Percentiles rank a stretch among this genome's conserved stretches.
phyloP scores from a whole-genome alignment of 345 rosid species.

The Citrus inodora region DNA sequence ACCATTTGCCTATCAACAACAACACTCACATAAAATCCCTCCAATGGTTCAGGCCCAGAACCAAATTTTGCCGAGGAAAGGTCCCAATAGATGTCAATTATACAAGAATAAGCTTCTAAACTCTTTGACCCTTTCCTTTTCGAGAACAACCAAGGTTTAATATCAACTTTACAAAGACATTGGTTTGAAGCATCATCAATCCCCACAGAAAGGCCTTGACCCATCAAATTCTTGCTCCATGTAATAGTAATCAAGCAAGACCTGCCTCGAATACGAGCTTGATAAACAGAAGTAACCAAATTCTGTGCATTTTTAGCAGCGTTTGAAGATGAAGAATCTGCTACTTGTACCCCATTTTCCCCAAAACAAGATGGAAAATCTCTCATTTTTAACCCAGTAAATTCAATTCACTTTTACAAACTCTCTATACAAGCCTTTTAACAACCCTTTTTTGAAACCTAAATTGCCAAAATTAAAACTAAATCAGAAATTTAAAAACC shows the following conservation, averaged over 20 bases:
- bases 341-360: constrained; percentile 84
- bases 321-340: constrained; percentile 73
- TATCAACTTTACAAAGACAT: constrained; percentile 85
- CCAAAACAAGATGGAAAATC: constrained; percentile 98
- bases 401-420: constrained; percentile 17
- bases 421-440: constrained; percentile 18
- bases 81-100: constrained; percentile 80
- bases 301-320: constrained; percentile 63
- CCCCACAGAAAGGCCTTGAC: constrained; percentile 73
- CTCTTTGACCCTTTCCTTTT: constrained; percentile 90
- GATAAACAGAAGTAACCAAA: constrained; percentile 71
- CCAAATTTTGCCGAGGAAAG: constrained; percentile 80
- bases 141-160: constrained; percentile 92
- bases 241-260: constrained; percentile 68
- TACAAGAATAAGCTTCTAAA: constrained; percentile 65
- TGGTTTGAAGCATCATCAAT: constrained; percentile 73
- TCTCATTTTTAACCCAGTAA: constrained; percentile 47
- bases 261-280: constrained; percentile 60
- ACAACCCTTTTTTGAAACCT: constrained; percentile 37
- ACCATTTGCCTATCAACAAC: constrained; percentile 71
- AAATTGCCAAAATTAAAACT: constrained; percentile 15
- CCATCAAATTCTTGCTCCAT: constrained; percentile 93
- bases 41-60: constrained; percentile 83
- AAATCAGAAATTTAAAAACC: not conserved
- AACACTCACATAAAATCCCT: constrained; percentile 75